Conservation (phyloP, 2,329 filamentous ascomycete species). For the Claviceps arundinis region DNA sequence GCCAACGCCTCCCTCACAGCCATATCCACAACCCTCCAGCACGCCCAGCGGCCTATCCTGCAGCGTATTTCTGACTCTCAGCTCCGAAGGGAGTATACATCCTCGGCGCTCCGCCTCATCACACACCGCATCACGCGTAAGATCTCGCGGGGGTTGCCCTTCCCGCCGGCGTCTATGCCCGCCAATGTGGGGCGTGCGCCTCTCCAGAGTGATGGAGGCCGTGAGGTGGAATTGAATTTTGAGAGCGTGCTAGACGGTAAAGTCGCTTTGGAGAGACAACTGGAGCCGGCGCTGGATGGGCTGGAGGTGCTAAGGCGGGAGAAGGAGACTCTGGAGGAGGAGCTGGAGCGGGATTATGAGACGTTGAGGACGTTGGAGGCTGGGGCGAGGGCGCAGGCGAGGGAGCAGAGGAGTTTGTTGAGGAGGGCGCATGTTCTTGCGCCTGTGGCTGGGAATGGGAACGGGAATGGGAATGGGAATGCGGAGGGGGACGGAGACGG, state of each 20-base stretch:
- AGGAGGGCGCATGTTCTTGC: slow-evolving; percentile 38
- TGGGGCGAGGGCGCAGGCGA: slow-evolving; percentile 42
- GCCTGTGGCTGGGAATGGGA: slow-evolving; percentile 19
- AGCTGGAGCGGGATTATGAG: slow-evolving; percentile 43
- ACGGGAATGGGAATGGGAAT: slow-evolving; percentile 3
- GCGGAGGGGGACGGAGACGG: slow-evolving; percentile 3
- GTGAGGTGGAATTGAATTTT: slow-evolving; percentile 50
- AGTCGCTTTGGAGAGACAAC: slow-evolving; percentile 38
- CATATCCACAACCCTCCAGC: slow-evolving; percentile 41
- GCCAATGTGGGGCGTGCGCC: slow-evolving; percentile 6
- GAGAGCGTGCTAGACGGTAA: slow-evolving; percentile 51
- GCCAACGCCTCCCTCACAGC: slow-evolving; percentile 39
- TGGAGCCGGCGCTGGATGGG: slow-evolving; percentile 50
- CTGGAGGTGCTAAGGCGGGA: slow-evolving; percentile 47
- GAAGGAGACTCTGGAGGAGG: slow-evolving; percentile 39
- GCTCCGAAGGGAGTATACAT: slow-evolving; percentile 37
- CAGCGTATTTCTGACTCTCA: slow-evolving; percentile 37
- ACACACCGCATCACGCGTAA: slow-evolving; percentile 43
- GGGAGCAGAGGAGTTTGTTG: slow-evolving; percentile 34
- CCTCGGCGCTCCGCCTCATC: slow-evolving; percentile 41
- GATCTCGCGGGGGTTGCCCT: slow-evolving; percentile 48
- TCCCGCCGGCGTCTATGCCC: slow-evolving; percentile 39
- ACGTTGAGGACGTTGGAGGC: slow-evolving; percentile 36
- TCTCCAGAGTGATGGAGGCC: slow-evolving; percentile 24
- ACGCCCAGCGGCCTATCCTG: slow-evolving; percentile 49